phyloP scores from a whole-genome alignment of 257 asterid genomes.

The Capsicum rhomboideum region DNA sequence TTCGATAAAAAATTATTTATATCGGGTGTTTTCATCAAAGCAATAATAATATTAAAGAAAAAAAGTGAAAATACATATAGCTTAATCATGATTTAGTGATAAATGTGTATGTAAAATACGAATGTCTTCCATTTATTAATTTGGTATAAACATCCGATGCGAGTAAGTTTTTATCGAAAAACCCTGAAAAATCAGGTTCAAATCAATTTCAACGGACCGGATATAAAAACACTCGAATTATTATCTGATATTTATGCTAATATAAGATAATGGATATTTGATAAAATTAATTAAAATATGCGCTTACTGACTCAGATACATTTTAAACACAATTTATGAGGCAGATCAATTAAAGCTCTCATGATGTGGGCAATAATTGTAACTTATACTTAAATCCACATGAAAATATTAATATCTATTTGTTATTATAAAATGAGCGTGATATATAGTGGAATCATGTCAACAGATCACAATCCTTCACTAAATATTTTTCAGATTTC shows the following conservation, averaged over 20 bases:
- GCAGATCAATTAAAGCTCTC: background rate
- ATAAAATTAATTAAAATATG: background rate
- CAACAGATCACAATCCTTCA: background rate
- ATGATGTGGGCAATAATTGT: background rate
- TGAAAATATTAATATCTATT: background rate
- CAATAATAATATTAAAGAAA: background rate
- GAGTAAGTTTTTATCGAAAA: background rate
- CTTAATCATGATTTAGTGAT: background rate
- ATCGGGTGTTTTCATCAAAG: background rate
- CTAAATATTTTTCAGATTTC: background rate
- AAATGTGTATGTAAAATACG: background rate
- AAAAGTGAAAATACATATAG: too few species aligned
- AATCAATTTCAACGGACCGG: background rate
- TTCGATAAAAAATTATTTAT: too few species aligned
- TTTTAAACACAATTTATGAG: background rate
- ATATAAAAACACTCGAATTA: background rate
- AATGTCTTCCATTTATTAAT: too few species aligned
- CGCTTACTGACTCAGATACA: background rate
- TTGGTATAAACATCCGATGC: too few species aligned
- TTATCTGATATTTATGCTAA: background rate
- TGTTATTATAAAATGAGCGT: background rate
- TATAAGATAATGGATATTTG: accelerated
- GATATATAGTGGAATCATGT: background rate
- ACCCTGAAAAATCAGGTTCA: too few species aligned
- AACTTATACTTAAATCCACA: background rate